Evolutionary conservation across 192 early-diverging fungal genomes (phyloP).

Genomic region (Backusella westeae): DNA sequence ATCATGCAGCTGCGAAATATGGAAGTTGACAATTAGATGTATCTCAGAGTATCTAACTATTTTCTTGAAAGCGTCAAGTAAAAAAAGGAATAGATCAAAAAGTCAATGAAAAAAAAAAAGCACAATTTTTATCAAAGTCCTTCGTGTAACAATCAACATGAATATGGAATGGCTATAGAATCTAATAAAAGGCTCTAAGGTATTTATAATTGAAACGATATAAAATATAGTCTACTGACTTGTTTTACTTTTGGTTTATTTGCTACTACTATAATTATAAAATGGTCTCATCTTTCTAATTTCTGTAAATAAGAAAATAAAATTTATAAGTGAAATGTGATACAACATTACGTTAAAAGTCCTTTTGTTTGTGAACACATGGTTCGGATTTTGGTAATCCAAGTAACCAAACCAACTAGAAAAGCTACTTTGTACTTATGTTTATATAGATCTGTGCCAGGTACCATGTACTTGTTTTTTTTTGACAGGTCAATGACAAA

Average conservation of each 20-base stretch:
- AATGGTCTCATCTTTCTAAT: neutral
- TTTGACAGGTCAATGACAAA: neutral
- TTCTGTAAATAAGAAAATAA: neutral
- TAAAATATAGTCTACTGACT: neutral
- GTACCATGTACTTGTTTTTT: neutral
- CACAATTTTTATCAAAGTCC: neutral
- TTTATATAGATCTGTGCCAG: neutral
- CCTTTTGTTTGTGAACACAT: constrained; percentile 3
- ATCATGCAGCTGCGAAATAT: neutral
- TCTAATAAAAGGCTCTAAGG: neutral
- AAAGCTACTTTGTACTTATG: neutral
- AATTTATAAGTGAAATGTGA: neutral
- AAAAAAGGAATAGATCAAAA: neutral
- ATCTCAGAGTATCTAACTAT: neutral
- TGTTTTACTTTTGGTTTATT: neutral
- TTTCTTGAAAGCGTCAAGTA: neutral
- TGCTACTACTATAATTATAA: neutral
- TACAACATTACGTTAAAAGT: neutral
- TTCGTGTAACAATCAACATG: neutral
- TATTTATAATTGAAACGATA: neutral
- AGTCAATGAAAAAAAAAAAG: neutral
- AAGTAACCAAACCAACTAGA: neutral
- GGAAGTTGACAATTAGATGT: neutral
- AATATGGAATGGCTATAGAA: neutral
- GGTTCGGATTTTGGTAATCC: neutral